phyloP scores from a whole-genome alignment of 2,329 filamentous ascomycete genomes.

The Exutisphaerella laricina region DNA sequence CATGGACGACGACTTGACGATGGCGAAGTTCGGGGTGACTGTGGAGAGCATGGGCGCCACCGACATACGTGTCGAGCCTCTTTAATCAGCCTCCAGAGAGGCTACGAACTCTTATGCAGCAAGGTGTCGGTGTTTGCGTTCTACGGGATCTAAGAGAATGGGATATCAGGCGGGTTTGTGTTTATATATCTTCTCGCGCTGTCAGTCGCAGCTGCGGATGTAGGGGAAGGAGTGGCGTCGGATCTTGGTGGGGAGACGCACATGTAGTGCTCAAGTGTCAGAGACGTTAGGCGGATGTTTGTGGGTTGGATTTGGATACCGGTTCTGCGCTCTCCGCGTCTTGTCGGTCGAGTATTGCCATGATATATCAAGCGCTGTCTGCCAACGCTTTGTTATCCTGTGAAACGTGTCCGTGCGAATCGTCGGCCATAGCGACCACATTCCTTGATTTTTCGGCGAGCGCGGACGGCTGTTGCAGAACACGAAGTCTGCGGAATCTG shows the following conservation, averaged over 20 bases:
- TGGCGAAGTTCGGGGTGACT: constrained; percentile 19
- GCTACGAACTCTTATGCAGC: constrained; percentile 13
- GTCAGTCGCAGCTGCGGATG: constrained; percentile 3
- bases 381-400: too few species aligned
- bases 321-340: too few species aligned
- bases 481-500: background rate
- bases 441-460: too few species aligned
- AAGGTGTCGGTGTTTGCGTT: constrained; percentile 6
- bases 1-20: constrained; percentile 31
- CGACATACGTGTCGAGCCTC: constrained; percentile 13
- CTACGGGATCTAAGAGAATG: background rate
- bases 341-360: too few species aligned
- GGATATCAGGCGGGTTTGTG: background rate
- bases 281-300: too few species aligned
- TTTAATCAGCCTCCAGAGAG: constrained; percentile 6
- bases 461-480: background rate
- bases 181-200: constrained; percentile 2
- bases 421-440: too few species aligned
- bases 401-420: too few species aligned
- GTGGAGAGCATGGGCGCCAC: constrained; percentile 13
- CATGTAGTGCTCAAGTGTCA: background rate
- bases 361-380: too few species aligned
- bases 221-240: background rate
- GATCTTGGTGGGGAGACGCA: background rate
- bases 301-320: too few species aligned